Evolutionary conservation across 2,329 filamentous ascomycete genomes (phyloP).

Genomic region (Penicillium sp.): DNA sequence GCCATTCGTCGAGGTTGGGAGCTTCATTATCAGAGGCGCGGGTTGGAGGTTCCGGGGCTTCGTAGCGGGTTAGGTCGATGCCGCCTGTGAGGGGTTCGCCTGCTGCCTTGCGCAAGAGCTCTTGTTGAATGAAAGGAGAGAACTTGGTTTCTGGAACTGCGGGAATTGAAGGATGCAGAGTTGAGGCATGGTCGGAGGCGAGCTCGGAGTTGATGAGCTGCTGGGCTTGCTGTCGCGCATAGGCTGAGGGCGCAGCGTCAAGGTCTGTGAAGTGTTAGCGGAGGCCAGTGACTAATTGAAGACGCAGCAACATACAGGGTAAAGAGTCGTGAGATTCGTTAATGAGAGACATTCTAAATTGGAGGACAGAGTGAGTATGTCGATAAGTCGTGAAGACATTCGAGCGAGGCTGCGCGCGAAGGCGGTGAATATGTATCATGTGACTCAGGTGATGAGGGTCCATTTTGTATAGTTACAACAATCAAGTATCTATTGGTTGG

Average conservation of each 20-base stretch:
- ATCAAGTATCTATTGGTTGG: neutral
- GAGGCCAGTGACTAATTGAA: slow-evolving; percentile 5
- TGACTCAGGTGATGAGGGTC: neutral
- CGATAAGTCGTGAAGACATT: neutral
- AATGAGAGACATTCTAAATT: slow-evolving; percentile 59
- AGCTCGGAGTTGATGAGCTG: slow-evolving; percentile 67
- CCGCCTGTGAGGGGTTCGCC: slow-evolving; percentile 56
- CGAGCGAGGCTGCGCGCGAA: neutral
- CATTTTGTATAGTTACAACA: neutral
- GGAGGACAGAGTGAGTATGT: neutral
- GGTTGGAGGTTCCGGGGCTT: slow-evolving; percentile 61
- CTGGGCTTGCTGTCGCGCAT: slow-evolving; percentile 61
- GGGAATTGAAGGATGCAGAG: slow-evolving; percentile 58
- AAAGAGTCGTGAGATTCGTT: slow-evolving; percentile 72
- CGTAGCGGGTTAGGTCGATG: slow-evolving; percentile 78
- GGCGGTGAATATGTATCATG: slow-evolving; percentile 2
- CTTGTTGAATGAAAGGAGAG: slow-evolving; percentile 61
- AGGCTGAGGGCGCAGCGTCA: slow-evolving; percentile 63
- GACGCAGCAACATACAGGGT: slow-evolving; percentile 59
- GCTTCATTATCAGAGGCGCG: slow-evolving; percentile 32
- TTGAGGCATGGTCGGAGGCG: slow-evolving; percentile 44
- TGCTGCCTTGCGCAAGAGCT: slow-evolving; percentile 64
- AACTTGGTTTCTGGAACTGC: slow-evolving; percentile 53
- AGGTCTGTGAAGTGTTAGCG: slow-evolving; percentile 58
- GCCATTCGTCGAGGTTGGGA: slow-evolving; percentile 46